Conservation (phyloP, 2,329 filamentous ascomycete species). For the Fonsecaea nubica region DNA sequence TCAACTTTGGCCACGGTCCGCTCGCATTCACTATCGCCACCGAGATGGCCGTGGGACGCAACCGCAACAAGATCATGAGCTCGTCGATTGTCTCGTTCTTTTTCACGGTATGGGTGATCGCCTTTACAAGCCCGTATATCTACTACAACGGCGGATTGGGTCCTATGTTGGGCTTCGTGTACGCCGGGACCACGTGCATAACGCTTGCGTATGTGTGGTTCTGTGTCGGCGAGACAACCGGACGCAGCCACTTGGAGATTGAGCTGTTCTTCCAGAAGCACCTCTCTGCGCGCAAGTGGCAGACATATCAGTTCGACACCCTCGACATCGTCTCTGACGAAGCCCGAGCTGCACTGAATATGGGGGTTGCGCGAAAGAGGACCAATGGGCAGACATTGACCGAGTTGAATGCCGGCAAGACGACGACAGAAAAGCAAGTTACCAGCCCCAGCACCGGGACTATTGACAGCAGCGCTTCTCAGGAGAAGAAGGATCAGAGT, state of each 20-base stretch:
- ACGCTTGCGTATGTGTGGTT: slow-evolving; percentile 47
- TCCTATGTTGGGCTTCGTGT: slow-evolving; percentile 47
- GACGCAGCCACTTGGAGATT: slow-evolving; percentile 50
- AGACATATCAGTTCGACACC: slow-evolving; percentile 4
- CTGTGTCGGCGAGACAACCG: slow-evolving; percentile 45
- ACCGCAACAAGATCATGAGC: slow-evolving; percentile 57
- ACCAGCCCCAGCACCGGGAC: neutral
- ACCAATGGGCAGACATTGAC: neutral
- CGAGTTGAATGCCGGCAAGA: neutral
- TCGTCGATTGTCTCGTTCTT: slow-evolving; percentile 52
- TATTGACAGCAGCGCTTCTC: neutral
- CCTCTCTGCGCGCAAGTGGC: slow-evolving; percentile 47
- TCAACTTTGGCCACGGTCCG: slow-evolving; percentile 56
- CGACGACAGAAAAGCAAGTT: neutral
- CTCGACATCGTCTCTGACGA: neutral
- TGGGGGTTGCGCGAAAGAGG: neutral
- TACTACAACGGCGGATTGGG: slow-evolving; percentile 46
- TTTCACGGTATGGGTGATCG: slow-evolving; percentile 44
- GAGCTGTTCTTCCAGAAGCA: slow-evolving; percentile 49
- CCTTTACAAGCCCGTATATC: slow-evolving; percentile 47
- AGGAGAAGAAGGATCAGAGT: neutral
- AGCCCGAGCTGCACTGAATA: too few relatives aligned
- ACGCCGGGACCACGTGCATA: slow-evolving; percentile 43
- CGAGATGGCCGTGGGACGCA: slow-evolving; percentile 58
- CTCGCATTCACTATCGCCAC: slow-evolving; percentile 51